These are phyloP conservation scores for Trifolium repens DNA, from an alignment of 306 rosid genomes.

Conservation along the genomic window DNA sequence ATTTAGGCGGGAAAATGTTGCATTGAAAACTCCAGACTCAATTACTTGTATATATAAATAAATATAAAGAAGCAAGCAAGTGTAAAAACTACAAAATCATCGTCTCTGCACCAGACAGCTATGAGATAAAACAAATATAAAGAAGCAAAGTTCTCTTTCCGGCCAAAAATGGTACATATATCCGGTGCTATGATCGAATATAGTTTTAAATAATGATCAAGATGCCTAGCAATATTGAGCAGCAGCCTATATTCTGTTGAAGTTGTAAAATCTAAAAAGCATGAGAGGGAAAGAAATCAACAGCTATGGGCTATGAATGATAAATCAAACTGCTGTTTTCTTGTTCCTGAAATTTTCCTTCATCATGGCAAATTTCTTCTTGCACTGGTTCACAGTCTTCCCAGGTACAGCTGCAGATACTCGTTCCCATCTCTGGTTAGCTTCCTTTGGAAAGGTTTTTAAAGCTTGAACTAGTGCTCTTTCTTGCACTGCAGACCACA, in stretches of 20 bases:
- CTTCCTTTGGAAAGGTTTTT: slow-evolving; percentile 92
- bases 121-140: neutral
- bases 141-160: neutral
- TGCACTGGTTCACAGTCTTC: slow-evolving; percentile 86
- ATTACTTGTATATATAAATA: neutral
- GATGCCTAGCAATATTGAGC: slow-evolving; percentile 2
- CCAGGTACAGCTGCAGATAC: slow-evolving; percentile 95
- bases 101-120: neutral
- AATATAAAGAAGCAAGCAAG: neutral
- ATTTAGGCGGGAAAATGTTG: neutral
- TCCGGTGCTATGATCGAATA: neutral
- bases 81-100: neutral
- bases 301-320: slow-evolving; percentile 29
- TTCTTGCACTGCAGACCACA: slow-evolving; percentile 92
- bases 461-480: slow-evolving; percentile 94
- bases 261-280: slow-evolving; percentile 50
- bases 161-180: slow-evolving; percentile 12
- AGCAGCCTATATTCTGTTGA: slow-evolving; percentile 9
- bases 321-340: slow-evolving; percentile 61
- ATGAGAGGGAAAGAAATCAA: slow-evolving; percentile 39
- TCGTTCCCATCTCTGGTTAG: slow-evolving; percentile 90
- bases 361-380: slow-evolving; percentile 78
- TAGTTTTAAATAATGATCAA: neutral
- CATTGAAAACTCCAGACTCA: neutral
- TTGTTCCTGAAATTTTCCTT: slow-evolving; percentile 93